These are phyloP conservation scores for Hypocreales sp. DNA, from an alignment of 2,329 filamentous ascomycete genomes.

Conservation along the genomic window DNA sequence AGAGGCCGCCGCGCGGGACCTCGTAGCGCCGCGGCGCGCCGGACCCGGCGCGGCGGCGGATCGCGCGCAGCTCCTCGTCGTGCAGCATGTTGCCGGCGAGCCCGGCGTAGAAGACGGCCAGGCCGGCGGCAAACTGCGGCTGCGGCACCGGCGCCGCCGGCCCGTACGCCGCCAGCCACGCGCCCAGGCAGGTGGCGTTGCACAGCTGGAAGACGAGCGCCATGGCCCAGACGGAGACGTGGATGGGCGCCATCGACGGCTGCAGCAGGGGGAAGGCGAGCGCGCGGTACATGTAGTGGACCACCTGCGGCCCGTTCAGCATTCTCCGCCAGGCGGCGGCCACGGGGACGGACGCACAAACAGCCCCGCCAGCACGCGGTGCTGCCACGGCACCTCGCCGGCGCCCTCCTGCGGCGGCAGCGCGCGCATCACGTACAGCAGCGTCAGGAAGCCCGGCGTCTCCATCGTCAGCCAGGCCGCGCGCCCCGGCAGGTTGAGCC, in stretches of 20 bases:
- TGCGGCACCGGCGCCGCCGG: slow-evolving; percentile 26
- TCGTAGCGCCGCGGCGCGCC: slow-evolving; percentile 60
- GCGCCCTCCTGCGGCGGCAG: slow-evolving; percentile 45
- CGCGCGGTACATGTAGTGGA: slow-evolving; percentile 87
- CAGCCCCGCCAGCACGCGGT: slow-evolving; percentile 57
- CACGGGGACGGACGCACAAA: slow-evolving; percentile 29
- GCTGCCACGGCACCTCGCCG: slow-evolving; percentile 54
- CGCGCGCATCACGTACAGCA: slow-evolving; percentile 65
- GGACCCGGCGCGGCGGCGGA: slow-evolving; percentile 44
- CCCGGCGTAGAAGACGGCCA: slow-evolving; percentile 61
- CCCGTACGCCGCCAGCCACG: slow-evolving; percentile 73
- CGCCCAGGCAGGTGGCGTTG: slow-evolving; percentile 65
- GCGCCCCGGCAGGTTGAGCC: slow-evolving; percentile 76
- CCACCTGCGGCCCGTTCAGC: slow-evolving; percentile 27
- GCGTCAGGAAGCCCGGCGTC: slow-evolving; percentile 55
- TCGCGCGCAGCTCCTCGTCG: slow-evolving; percentile 78
- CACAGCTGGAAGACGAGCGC: slow-evolving; percentile 62
- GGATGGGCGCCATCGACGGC: slow-evolving; percentile 86
- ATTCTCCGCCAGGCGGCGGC: background rate
- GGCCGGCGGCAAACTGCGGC: slow-evolving; percentile 42
- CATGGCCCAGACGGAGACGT: slow-evolving; percentile 46
- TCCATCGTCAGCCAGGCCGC: slow-evolving; percentile 87
- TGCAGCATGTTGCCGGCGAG: slow-evolving; percentile 74
- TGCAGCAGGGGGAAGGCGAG: slow-evolving; percentile 68
- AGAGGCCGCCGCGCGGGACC: slow-evolving; percentile 71